These are phyloP conservation scores for Fusarium torreyae DNA, from an alignment of 2,329 filamentous ascomycete genomes.

Conservation along the genomic window DNA sequence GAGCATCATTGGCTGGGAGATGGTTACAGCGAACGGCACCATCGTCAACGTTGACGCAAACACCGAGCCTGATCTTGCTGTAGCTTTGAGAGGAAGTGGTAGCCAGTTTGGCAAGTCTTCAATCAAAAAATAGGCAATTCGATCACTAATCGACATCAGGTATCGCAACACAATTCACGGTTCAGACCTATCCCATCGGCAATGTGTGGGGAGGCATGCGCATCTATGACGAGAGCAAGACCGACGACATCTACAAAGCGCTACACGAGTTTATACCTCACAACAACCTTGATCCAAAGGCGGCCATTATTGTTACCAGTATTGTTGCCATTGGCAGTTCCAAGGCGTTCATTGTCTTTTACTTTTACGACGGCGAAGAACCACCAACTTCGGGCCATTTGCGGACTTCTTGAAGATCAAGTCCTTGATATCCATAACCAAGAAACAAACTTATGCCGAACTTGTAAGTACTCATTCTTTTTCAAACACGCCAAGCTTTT, in stretches of 20 bases:
- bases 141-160: background rate
- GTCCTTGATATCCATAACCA: background rate
- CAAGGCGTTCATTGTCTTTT: constrained; percentile 10
- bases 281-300: constrained; percentile 22
- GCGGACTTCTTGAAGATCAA: constrained; percentile 30
- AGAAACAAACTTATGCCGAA: constrained; percentile 11
- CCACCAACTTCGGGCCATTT: constrained; percentile 26
- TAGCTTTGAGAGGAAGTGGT: constrained; percentile 23
- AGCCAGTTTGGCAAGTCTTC: constrained; percentile 23
- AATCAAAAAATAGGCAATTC: no score
- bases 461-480: background rate
- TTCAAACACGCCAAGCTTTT: rapidly evolving
- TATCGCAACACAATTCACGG: constrained; percentile 14
- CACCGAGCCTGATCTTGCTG: constrained; percentile 20
- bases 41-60: constrained; percentile 15
- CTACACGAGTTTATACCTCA: constrained; percentile 28
- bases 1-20: constrained; percentile 28
- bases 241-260: constrained; percentile 18
- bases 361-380: constrained; percentile 25
- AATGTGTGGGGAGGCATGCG: constrained; percentile 29
- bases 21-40: constrained; percentile 24
- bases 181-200: constrained; percentile 6
- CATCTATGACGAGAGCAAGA: constrained; percentile 9
- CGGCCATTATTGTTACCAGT: constrained; percentile 8
- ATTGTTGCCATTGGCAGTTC: background rate